Evolutionary conservation across 305 asterid genomes (phyloP).

Genomic region (Solanum hybrid): DNA sequence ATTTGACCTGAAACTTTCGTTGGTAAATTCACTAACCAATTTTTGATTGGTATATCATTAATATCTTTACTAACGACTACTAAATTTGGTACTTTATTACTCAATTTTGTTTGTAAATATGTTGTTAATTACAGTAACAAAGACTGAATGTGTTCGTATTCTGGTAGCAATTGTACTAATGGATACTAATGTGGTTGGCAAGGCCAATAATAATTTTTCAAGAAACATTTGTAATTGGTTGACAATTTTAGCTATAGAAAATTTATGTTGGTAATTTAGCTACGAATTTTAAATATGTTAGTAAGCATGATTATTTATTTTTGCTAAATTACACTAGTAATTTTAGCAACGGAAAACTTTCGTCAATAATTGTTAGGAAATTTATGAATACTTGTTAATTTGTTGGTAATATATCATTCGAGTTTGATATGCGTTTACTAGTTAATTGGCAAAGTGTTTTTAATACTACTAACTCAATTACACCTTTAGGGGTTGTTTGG

Average conservation of each 20-base stretch:
- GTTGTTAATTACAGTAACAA: not conserved
- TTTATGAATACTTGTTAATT: too few relatives aligned
- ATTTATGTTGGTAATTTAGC: not conserved
- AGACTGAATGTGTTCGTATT: not conserved
- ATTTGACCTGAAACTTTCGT: not conserved
- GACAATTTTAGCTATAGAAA: not conserved
- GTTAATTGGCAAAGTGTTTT: not conserved
- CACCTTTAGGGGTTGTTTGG: not conserved
- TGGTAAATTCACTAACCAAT: not conserved
- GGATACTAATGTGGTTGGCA: not conserved
- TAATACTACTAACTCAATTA: not conserved
- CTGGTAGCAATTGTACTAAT: not conserved
- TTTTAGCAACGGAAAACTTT: not conserved
- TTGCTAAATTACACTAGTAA: not conserved
- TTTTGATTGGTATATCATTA: not conserved
- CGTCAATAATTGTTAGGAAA: not conserved
- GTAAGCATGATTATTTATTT: not conserved
- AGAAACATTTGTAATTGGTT: not conserved
- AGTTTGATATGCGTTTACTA: not conserved
- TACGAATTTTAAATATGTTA: not conserved
- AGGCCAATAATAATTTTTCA: not conserved
- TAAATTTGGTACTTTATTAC: not conserved
- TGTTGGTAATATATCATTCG: not conserved
- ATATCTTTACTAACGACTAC: not conserved
- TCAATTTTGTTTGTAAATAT: not conserved